These are phyloP conservation scores for Croton setiger DNA, from an alignment of 441 rosid genomes.

Conservation along the genomic window DNA sequence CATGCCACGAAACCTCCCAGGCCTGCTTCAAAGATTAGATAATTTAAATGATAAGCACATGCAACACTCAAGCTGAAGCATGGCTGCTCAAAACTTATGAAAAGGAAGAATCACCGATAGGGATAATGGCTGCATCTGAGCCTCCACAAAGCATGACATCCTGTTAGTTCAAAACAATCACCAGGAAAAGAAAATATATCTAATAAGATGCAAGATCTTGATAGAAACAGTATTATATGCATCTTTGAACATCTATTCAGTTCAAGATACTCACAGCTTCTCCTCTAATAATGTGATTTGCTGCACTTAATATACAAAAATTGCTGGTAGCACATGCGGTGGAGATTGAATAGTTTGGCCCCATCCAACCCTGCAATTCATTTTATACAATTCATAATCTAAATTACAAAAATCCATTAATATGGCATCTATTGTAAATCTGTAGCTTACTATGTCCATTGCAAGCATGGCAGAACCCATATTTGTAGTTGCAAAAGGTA, in stretches of 20 bases:
- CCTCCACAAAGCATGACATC: conserved; percentile 98
- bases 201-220: background rate
- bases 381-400: conserved; percentile 15
- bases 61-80: conserved; percentile 15
- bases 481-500: conserved; percentile 93
- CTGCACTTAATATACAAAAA: conserved; percentile 87
- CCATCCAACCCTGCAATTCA: conserved; percentile 90
- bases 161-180: conserved; percentile 41
- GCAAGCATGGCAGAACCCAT: conserved; percentile 99
- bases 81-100: conserved; percentile 10
- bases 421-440: conserved; percentile 19
- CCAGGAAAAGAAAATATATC: background rate
- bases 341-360: conserved; percentile 95
- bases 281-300: conserved; percentile 86
- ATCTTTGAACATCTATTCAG: conserved; percentile 19
- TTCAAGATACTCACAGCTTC: conserved; percentile 81
- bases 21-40: conserved; percentile 43
- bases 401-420: conserved; percentile 18
- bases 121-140: conserved; percentile 88
- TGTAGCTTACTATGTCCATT: conserved; percentile 64
- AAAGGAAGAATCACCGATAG: conserved; percentile 57
- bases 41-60: conserved; percentile 3
- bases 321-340: conserved; percentile 97
- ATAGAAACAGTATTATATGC: background rate
- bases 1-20: conserved; percentile 96